Percentiles rank a stretch among this genome's conserved stretches.
Evolutionary conservation across 2,329 filamentous ascomycete genomes (phyloP).

Genomic region (Endocalyx cinctus): DNA sequence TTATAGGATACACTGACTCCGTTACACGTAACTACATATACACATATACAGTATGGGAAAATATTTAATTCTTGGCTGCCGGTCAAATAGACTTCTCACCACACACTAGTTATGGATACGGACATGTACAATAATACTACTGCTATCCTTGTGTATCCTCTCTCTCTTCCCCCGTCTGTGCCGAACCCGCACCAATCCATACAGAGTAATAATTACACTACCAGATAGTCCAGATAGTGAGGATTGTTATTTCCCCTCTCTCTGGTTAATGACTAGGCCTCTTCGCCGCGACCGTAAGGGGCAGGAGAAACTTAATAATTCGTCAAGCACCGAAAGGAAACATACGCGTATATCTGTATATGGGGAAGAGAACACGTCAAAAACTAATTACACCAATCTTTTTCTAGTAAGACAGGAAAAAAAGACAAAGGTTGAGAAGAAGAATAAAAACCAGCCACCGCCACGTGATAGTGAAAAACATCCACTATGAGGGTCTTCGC

Average conservation of each 20-base stretch:
- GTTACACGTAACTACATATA: slow-evolving; percentile 13
- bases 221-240: too few species aligned
- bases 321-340: slow-evolving; percentile 10
- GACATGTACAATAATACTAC: too few species aligned
- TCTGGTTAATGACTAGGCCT: not conserved
- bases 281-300: slow-evolving; percentile 11
- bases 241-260: too few species aligned
- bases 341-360: not conserved
- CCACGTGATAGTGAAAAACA: too few species aligned
- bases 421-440: not conserved
- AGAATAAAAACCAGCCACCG: slow-evolving; percentile 13
- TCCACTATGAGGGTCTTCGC: too few species aligned
- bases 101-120: slow-evolving; percentile 4
- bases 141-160: too few species aligned
- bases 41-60: not conserved
- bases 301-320: slow-evolving; percentile 11
- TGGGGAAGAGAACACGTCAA: not conserved
- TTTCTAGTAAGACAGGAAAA: not conserved
- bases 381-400: slow-evolving; percentile 14
- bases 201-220: too few species aligned
- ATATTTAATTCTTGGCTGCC: slow-evolving; percentile 8
- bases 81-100: slow-evolving; percentile 2
- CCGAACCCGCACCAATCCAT: too few species aligned
- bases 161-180: too few species aligned
- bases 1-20: too few species aligned